Percentiles rank a stretch among this genome's conserved stretches.
Conservation (phyloP, 305 asterid species). For the Withania somnifera region DNA sequence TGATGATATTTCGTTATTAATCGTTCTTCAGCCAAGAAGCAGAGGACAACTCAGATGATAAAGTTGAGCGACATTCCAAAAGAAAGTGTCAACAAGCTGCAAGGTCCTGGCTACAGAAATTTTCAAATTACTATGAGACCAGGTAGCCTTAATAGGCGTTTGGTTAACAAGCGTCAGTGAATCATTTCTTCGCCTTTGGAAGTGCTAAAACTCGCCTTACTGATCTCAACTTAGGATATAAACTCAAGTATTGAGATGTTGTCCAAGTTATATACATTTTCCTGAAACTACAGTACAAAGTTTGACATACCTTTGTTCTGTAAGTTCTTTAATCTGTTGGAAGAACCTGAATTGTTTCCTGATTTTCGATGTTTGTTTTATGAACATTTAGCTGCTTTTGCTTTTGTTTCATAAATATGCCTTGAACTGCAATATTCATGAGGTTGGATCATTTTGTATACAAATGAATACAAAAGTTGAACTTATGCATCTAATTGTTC, state of each 20-base stretch:
- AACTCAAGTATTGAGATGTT: background rate
- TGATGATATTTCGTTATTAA: background rate
- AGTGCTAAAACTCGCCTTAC: background rate
- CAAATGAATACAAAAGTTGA: background rate
- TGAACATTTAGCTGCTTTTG: background rate
- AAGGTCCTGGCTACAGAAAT: slow-evolving; percentile 27
- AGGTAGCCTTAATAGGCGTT: slow-evolving; percentile 41
- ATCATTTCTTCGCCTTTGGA: slow-evolving; percentile 9
- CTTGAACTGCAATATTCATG: background rate
- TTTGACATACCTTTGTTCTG: background rate
- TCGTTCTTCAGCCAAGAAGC: slow-evolving; percentile 55
- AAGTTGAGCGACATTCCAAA: slow-evolving; percentile 65
- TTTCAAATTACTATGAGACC: slow-evolving; percentile 34
- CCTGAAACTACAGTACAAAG: slow-evolving; percentile 1
- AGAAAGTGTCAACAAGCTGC: slow-evolving; percentile 51
- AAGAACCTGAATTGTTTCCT: background rate
- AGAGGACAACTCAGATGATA: slow-evolving; percentile 60
- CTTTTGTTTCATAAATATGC: background rate
- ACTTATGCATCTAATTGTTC: background rate
- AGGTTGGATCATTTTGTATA: background rate
- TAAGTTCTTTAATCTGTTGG: background rate
- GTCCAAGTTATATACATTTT: slow-evolving; percentile 1
- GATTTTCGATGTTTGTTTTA: background rate
- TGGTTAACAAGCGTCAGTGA: slow-evolving; percentile 41
- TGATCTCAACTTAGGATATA: background rate